Evolutionary conservation across 495 filamentous ascomycete species (phyloP).

Genomic region (Aspergillus heteromorphus): DNA sequence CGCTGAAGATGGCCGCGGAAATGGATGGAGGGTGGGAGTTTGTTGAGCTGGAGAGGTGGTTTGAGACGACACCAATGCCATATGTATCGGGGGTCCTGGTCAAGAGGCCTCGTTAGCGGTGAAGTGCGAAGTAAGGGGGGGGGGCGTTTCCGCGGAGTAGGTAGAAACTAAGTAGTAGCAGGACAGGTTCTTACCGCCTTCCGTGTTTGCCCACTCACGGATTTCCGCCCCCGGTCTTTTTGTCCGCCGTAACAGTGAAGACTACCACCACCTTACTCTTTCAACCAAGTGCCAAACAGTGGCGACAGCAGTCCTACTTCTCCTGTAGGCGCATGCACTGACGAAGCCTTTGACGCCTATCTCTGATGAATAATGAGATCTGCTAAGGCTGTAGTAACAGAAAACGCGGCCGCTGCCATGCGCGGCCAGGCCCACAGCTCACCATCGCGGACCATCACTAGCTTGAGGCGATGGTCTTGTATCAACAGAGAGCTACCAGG

Average conservation of each 20-base stretch:
- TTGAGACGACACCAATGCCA: conserved; percentile 45
- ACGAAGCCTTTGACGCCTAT: not conserved
- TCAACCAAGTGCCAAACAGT: not conserved
- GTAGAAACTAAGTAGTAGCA: too few species aligned
- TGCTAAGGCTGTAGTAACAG: conserved; percentile 37
- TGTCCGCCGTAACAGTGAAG: too few species aligned
- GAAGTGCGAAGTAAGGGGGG: too few species aligned
- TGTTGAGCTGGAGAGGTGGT: conserved; percentile 46
- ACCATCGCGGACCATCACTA: conserved; percentile 58
- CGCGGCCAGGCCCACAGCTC: conserved; percentile 13
- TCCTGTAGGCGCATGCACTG: conserved; percentile 1
- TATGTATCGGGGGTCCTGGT: conserved; percentile 52
- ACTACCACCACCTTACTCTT: too few species aligned
- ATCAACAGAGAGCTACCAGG: conserved; percentile 64
- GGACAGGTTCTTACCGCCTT: too few species aligned
- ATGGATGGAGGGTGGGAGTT: conserved; percentile 50
- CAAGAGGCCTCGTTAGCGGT: too few species aligned
- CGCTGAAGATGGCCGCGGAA: conserved; percentile 39
- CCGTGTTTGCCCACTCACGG: too few species aligned
- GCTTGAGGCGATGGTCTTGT: conserved; percentile 76
- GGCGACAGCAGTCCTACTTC: not conserved
- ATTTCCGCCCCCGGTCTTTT: too few species aligned
- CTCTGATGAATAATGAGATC: conserved; percentile 30
- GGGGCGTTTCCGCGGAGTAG: too few species aligned
- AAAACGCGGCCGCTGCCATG: conserved; percentile 19